phyloP scores from a whole-genome alignment of 148 eudicot genomes.

The Persicaria maculosa region DNA sequence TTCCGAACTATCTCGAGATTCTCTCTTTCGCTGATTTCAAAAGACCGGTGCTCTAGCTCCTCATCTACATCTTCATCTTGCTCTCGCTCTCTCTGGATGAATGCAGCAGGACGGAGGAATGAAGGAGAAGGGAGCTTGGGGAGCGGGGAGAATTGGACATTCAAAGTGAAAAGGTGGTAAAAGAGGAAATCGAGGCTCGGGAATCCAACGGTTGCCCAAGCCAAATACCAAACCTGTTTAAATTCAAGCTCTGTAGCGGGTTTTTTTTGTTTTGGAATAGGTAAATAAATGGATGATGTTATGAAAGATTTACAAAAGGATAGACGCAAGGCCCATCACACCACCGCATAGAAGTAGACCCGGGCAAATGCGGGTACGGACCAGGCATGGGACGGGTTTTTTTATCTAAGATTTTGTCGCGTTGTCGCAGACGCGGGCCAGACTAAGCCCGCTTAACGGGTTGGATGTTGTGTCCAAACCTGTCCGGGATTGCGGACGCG shows the following conservation, averaged over 20 bases:
- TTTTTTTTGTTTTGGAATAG: too few species aligned
- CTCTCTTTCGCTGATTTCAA: background rate
- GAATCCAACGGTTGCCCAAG: conserved; percentile 7
- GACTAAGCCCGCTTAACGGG: too few species aligned
- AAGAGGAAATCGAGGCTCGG: background rate
- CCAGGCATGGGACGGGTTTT: too few species aligned
- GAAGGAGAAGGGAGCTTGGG: background rate
- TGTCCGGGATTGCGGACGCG: too few species aligned
- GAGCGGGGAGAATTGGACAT: background rate
- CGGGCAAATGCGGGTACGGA: too few species aligned
- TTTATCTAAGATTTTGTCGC: too few species aligned
- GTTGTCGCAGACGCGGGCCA: too few species aligned
- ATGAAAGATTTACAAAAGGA: too few species aligned
- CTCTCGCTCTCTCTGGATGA: background rate
- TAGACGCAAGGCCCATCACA: too few species aligned
- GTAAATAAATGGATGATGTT: too few species aligned
- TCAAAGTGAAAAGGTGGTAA: background rate
- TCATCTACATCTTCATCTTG: background rate
- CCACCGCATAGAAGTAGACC: too few species aligned
- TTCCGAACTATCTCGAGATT: background rate
- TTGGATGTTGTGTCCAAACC: too few species aligned
- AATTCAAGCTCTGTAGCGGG: background rate
- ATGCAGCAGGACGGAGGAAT: background rate
- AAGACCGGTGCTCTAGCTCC: conserved; percentile 6
- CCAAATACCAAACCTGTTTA: conserved; percentile 5